These are phyloP conservation scores for Fragaria iinumae DNA, from an alignment of 306 rosid genomes.

Conservation along the genomic window DNA sequence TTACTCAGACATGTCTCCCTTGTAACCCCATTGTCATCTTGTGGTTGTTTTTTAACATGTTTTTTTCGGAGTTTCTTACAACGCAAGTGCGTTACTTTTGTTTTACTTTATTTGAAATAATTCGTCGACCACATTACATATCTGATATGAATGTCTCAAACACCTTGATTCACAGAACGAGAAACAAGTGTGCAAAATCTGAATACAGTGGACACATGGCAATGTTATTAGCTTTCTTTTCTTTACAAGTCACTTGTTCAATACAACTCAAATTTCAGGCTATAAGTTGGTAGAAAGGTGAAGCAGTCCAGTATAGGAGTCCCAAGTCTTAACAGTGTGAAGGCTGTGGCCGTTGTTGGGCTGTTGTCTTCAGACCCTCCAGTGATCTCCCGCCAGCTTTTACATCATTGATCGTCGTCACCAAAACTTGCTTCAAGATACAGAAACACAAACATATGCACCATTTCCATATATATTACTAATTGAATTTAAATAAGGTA, in stretches of 20 bases:
- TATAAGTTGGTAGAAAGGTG: not conserved
- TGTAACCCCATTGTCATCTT: too few relatives aligned
- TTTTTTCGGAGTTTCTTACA: too few relatives aligned
- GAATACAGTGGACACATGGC: not conserved
- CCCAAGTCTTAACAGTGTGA: not conserved
- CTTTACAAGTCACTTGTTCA: not conserved
- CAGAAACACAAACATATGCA: conserved; percentile 19
- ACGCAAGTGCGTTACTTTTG: not conserved
- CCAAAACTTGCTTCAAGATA: conserved; percentile 32
- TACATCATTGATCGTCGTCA: not conserved
- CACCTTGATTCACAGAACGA: not conserved
- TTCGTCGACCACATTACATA: not conserved
- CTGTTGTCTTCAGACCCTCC: conserved; percentile 17
- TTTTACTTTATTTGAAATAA: too few relatives aligned
- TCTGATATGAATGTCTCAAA: not conserved
- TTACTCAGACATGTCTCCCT: too few relatives aligned
- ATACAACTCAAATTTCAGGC: not conserved
- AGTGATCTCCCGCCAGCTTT: conserved; percentile 30
- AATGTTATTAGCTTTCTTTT: not conserved
- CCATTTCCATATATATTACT: not conserved
- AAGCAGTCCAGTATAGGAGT: not conserved
- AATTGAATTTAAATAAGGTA: not conserved
- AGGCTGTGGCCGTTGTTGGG: conserved; percentile 6
- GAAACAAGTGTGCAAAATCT: too few relatives aligned
- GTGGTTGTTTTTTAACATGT: too few relatives aligned